Evolutionary conservation across 1,139 yeast genomes (phyloP).

Genomic region (Candida sojae): DNA sequence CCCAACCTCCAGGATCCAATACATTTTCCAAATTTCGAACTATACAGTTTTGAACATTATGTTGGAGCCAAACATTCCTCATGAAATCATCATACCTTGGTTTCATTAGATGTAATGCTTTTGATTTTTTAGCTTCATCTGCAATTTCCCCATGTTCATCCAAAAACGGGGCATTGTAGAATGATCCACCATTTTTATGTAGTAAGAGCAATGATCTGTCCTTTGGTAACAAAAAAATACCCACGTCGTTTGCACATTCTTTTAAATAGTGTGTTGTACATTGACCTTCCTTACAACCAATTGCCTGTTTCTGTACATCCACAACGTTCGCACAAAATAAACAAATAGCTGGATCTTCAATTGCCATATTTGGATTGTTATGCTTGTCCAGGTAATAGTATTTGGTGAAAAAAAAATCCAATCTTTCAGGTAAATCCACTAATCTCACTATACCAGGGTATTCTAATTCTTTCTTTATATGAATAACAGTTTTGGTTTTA

Average conservation of each 20-base stretch:
- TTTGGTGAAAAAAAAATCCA: conserved; percentile 70
- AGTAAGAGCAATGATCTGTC: conserved; percentile 70
- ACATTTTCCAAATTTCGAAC: conserved; percentile 79
- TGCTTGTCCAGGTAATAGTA: conserved; percentile 50
- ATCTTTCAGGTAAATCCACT: conserved; percentile 61
- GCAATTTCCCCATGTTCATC: conserved; percentile 89
- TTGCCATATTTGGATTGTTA: conserved; percentile 40
- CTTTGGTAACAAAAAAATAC: conserved; percentile 77
- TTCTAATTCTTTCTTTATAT: conserved; percentile 37
- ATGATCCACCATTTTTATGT: conserved; percentile 76
- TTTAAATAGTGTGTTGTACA: conserved; percentile 65
- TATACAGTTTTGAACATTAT: conserved; percentile 74
- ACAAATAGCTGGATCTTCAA: conserved; percentile 84
- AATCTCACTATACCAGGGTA: conserved; percentile 69
- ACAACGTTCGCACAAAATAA: conserved; percentile 76
- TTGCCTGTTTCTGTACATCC: conserved; percentile 61
- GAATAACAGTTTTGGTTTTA: conserved; percentile 12
- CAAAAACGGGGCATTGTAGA: conserved; percentile 79
- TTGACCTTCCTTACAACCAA: conserved; percentile 59
- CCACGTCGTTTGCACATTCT: conserved; percentile 71
- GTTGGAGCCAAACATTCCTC: conserved; percentile 73
- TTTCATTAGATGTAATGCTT: conserved; percentile 68
- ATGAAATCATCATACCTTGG: conserved; percentile 68
- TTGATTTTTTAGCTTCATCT: conserved; percentile 68
- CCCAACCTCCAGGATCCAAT: conserved; percentile 95